Evolutionary conservation across 2,329 filamentous ascomycete genomes (phyloP).

Genomic region (Trichothecium sympodiale): DNA sequence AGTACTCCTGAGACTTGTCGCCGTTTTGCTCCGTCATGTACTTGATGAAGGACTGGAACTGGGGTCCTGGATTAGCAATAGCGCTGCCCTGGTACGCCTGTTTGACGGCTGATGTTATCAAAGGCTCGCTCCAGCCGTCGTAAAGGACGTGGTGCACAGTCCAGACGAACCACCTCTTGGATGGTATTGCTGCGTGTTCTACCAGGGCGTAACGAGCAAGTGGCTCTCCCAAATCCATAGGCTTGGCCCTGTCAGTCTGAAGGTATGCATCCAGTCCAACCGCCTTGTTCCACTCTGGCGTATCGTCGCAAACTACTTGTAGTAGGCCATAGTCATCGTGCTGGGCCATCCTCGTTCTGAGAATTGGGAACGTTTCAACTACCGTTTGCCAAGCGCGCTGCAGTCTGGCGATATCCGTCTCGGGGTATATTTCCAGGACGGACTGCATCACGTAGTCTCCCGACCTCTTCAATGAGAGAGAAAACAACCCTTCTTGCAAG

Average conservation of each 20-base stretch:
- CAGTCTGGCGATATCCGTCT: no score
- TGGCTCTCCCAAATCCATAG: no score
- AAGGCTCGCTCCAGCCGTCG: constrained; percentile 37
- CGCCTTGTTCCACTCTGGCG: background rate
- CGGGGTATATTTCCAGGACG: background rate
- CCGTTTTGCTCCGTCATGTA: constrained; percentile 24
- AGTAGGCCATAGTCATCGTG: constrained; percentile 3
- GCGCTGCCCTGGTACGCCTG: constrained; percentile 19
- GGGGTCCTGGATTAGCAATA: constrained; percentile 8
- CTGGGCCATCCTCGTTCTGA: no score
- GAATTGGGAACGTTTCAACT: no score
- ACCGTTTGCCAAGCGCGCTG: no score
- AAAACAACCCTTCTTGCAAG: background rate
- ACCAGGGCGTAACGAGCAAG: no score
- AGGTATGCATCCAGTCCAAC: no score
- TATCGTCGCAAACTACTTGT: background rate
- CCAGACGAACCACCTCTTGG: constrained; percentile 16
- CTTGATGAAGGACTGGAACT: constrained; percentile 30
- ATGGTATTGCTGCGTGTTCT: no score
- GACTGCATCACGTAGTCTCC: constrained; percentile 2
- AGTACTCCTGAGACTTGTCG: constrained; percentile 24
- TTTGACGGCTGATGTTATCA: constrained; percentile 28
- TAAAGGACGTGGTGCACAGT: constrained; percentile 39
- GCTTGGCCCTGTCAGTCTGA: no score
- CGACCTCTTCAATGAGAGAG: background rate